These are phyloP conservation scores for Knufia petricola DNA, from an alignment of 2,329 filamentous ascomycete species.

Conservation along the genomic window DNA sequence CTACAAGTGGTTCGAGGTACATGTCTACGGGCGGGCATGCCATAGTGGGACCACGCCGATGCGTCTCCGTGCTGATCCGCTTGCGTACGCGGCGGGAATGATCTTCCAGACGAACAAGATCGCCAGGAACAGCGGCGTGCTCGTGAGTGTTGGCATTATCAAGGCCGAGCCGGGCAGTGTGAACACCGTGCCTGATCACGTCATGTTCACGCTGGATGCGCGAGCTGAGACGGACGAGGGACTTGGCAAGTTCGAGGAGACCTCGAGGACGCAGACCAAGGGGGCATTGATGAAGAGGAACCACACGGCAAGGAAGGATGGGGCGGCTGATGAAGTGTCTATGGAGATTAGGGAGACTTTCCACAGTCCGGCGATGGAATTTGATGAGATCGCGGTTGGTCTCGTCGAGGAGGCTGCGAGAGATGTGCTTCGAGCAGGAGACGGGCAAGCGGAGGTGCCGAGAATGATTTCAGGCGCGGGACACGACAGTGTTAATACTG, in stretches of 20 bases:
- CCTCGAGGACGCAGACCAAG: slow-evolving; percentile 4
- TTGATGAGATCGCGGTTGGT: slow-evolving; percentile 53
- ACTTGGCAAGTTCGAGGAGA: slow-evolving; percentile 13
- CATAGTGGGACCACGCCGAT: slow-evolving; percentile 70
- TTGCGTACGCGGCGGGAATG: slow-evolving; percentile 58
- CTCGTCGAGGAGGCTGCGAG: slow-evolving; percentile 53
- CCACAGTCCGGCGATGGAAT: slow-evolving; percentile 41
- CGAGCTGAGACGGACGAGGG: slow-evolving; percentile 16
- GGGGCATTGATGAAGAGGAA: slow-evolving; percentile 10
- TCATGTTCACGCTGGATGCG: slow-evolving; percentile 30
- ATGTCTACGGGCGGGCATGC: slow-evolving; percentile 55
- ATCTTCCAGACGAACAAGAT: slow-evolving; percentile 57
- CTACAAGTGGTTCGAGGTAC: slow-evolving; percentile 63
- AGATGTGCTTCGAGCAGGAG: slow-evolving; percentile 44
- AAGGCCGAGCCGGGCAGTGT: slow-evolving; percentile 57
- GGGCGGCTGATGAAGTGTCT: slow-evolving; percentile 1
- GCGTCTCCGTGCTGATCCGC: slow-evolving; percentile 54
- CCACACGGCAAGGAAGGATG: slow-evolving; percentile 5
- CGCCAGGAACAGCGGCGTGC: slow-evolving; percentile 42
- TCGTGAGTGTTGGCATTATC: slow-evolving; percentile 63
- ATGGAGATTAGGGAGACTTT: slow-evolving; percentile 17
- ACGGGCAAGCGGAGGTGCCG: slow-evolving; percentile 35
- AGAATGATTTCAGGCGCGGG: slow-evolving; percentile 56
- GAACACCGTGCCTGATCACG: slow-evolving; percentile 62
- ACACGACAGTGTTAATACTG: slow-evolving; percentile 56